Evolutionary conservation across 495 filamentous ascomycete species (phyloP).

Genomic region (Podospora anserina): DNA sequence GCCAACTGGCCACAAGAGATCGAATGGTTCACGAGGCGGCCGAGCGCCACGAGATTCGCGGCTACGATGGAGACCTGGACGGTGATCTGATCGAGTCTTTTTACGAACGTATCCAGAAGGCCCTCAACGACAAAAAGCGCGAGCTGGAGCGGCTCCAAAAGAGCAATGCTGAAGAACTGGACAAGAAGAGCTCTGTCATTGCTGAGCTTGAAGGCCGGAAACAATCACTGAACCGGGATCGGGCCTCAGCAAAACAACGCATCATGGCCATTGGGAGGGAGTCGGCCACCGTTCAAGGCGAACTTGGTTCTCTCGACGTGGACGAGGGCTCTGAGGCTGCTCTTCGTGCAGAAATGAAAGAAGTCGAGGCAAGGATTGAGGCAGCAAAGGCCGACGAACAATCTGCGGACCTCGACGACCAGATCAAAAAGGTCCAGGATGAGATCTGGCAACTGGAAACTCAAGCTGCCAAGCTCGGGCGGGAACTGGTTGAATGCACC

Average conservation of each 20-base stretch:
- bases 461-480: slow-evolving; percentile 61
- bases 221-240: slow-evolving; percentile 65
- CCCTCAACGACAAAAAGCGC: slow-evolving; percentile 71
- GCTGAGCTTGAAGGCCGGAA: slow-evolving; percentile 67
- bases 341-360: slow-evolving; percentile 67
- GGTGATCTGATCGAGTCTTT: slow-evolving; percentile 72
- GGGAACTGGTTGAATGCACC: slow-evolving; percentile 76
- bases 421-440: slow-evolving; percentile 59
- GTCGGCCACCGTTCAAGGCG: slow-evolving; percentile 56
- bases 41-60: slow-evolving; percentile 74
- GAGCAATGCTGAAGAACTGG: slow-evolving; percentile 67
- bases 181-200: slow-evolving; percentile 61
- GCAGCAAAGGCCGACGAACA: slow-evolving; percentile 60
- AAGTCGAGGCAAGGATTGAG: slow-evolving; percentile 60
- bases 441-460: slow-evolving; percentile 66
- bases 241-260: slow-evolving; percentile 62
- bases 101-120: slow-evolving; percentile 69
- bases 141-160: slow-evolving; percentile 68
- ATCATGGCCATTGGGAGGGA: slow-evolving; percentile 68
- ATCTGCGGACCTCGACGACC: slow-evolving; percentile 62
- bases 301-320: slow-evolving; percentile 65
- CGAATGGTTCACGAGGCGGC: slow-evolving; percentile 74
- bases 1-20: slow-evolving; percentile 65
- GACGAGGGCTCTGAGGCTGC: slow-evolving; percentile 80
- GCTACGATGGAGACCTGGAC: slow-evolving; percentile 74